Conservation (phyloP, 2,329 filamentous ascomycete genomes). For the Ilyonectria sp. region DNA sequence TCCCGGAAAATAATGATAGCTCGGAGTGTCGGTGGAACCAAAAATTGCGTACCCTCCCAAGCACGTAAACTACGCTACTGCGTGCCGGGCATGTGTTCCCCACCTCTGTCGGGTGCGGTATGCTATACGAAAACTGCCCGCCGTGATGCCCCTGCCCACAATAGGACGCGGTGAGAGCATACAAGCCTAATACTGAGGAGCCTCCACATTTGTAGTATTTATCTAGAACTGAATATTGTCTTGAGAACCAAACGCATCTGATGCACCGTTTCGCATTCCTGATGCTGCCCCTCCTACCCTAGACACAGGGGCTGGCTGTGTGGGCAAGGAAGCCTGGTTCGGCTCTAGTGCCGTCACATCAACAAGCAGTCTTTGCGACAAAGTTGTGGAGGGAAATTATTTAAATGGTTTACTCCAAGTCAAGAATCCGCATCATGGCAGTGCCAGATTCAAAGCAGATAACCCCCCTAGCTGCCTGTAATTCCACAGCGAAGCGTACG, state of each 20-base stretch:
- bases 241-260: background rate
- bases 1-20: slow-evolving; percentile 1
- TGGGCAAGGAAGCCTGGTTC: too few relatives aligned
- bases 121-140: slow-evolving; percentile 28
- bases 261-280: background rate
- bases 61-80: slow-evolving; percentile 38
- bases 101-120: slow-evolving; percentile 23
- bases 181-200: too few relatives aligned
- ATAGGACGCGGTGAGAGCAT: background rate
- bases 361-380: too few relatives aligned
- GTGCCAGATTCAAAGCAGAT: too few relatives aligned
- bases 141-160: slow-evolving; percentile 17
- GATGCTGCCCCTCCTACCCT: background rate
- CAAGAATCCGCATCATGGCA: too few relatives aligned
- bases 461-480: too few relatives aligned
- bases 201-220: background rate
- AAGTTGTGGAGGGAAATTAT: too few relatives aligned
- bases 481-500: too few relatives aligned
- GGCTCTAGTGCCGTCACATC: too few relatives aligned
- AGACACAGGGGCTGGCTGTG: background rate
- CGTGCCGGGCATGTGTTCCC: slow-evolving; percentile 26
- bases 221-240: background rate
- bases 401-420: too few relatives aligned
- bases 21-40: slow-evolving; percentile 10
- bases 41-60: slow-evolving; percentile 8